Percentiles rank a stretch among this genome's conserved stretches.
These are phyloP conservation scores for Fusarium decemcellulare DNA, from an alignment of 2,329 filamentous ascomycete species.

Conservation along the genomic window DNA sequence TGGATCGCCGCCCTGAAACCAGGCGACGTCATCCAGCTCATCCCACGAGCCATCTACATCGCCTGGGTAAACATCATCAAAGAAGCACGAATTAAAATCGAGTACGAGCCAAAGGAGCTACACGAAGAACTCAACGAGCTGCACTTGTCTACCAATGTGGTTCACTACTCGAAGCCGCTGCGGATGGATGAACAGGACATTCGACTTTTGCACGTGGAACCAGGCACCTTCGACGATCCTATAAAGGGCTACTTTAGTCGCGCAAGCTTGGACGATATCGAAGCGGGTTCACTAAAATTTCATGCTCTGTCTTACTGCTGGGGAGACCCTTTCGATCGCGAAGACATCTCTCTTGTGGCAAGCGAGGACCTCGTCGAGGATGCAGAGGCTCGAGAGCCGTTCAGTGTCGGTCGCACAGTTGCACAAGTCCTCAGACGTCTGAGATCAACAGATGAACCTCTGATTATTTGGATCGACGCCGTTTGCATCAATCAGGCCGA, in stretches of 20 bases:
- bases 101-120: slow-evolving; percentile 10
- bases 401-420: slow-evolving; percentile 26
- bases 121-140: background rate
- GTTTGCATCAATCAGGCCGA: slow-evolving; percentile 42
- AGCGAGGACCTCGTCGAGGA: rapidly evolving
- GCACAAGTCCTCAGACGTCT: slow-evolving; percentile 19
- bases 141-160: background rate
- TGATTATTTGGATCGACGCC: slow-evolving; percentile 40
- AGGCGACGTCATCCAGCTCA: slow-evolving; percentile 29
- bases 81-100: slow-evolving; percentile 26
- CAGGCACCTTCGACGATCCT: slow-evolving; percentile 22
- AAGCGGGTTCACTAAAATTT: background rate
- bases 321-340: slow-evolving; percentile 20
- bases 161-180: slow-evolving; percentile 6
- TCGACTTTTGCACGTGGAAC: slow-evolving; percentile 17
- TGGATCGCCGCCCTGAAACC: slow-evolving; percentile 30
- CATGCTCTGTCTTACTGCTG: slow-evolving; percentile 36
- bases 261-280: slow-evolving; percentile 4
- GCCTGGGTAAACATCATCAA: slow-evolving; percentile 39
- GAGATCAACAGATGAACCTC: rapidly evolving
- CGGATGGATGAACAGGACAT: slow-evolving; percentile 13
- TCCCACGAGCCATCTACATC: slow-evolving; percentile 33
- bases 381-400: background rate
- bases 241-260: slow-evolving; percentile 16
- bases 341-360: slow-evolving; percentile 1